Base-by-base conservation (phyloP, 2,329 filamentous ascomycete species). In the Lasiodiplodia hormozganensis region DNA sequence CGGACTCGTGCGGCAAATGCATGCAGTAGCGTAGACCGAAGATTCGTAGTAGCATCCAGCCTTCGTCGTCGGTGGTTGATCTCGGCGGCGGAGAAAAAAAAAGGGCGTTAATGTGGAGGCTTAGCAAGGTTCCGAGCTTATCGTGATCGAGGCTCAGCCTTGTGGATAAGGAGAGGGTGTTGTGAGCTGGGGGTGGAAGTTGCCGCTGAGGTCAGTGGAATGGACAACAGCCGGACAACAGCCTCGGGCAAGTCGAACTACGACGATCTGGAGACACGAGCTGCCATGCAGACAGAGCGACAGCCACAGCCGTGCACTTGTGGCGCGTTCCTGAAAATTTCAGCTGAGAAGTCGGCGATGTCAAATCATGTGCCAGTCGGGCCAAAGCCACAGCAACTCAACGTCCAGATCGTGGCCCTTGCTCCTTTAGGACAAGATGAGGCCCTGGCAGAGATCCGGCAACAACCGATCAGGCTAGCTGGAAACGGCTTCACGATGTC, bases 401-500 rank as follows among this genome's bases (percentile, higher is more conserved):
- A 53, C 23, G 51, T 31, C 18, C 51, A 14, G 51, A 25, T 10
- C 23, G 51, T 16, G 36, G 56, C 34, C 34, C 56, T 40, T 43
- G 56, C 36, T 43, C 36, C 12, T 25, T 21, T 8, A 8, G 7
- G 28, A 58, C 16, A 16, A 60, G 23, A 47, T 60, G 57, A 60
- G 31, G 56, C 18, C 21, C 14, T 11, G 36, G 25, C 11, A 38
- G 56, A 18, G 34, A 47, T 11, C 11, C 57, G 57, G 57, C 57
- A 25, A 60, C 16, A 25, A 28, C 57, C 57, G 57, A 34, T 31
- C 43, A 28, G n/a, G 28, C 57, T 60, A 60, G 36, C n/a, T 38
- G 14, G 38, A 31, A 34, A 4, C 0, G 16, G 23, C 14, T 25
- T 7, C 14, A 60, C 21, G 23, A 60, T 60, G 38, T 60, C 38